phyloP scores from a whole-genome alignment of 257 asterid species.

The Cinchona pubescens region DNA sequence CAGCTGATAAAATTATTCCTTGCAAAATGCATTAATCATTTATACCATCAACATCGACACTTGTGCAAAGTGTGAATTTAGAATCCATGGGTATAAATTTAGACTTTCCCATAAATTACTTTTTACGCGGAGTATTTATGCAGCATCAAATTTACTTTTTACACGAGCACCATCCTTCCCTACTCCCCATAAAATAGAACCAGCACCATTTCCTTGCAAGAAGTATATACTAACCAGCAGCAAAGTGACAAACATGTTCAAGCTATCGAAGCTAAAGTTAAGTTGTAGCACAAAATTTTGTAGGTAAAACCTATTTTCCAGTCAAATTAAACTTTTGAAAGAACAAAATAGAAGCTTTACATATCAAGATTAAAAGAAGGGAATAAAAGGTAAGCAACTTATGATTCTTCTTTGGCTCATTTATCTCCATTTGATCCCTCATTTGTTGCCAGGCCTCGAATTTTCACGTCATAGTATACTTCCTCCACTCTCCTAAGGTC shows the following conservation, averaged over 20 bases:
- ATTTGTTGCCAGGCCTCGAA: conserved; percentile 65
- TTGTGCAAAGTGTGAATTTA: too few species aligned
- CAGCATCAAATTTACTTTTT: too few species aligned
- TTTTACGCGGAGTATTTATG: too few species aligned
- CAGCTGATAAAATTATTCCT: too few species aligned
- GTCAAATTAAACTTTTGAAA: background rate
- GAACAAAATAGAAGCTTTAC: background rate
- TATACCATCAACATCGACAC: too few species aligned
- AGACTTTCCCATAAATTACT: too few species aligned
- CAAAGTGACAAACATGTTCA: background rate
- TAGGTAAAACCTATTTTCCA: background rate
- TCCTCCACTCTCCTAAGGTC: conserved; percentile 92
- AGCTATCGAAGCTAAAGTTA: background rate
- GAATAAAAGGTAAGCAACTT: conserved; percentile 11
- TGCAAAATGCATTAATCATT: too few species aligned
- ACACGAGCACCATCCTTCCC: too few species aligned
- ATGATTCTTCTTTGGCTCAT: conserved; percentile 33
- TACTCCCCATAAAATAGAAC: too few species aligned
- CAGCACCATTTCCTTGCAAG: too few species aligned
- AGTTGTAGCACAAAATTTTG: background rate
- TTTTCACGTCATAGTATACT: conserved; percentile 84
- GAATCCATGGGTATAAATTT: too few species aligned
- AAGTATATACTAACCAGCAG: too few species aligned
- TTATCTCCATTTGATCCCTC: conserved; percentile 32
- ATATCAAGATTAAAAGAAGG: background rate